Evolutionary conservation across 805 yeast genomes (phyloP).

Genomic region (Cyberlindnera xylosilytica): DNA sequence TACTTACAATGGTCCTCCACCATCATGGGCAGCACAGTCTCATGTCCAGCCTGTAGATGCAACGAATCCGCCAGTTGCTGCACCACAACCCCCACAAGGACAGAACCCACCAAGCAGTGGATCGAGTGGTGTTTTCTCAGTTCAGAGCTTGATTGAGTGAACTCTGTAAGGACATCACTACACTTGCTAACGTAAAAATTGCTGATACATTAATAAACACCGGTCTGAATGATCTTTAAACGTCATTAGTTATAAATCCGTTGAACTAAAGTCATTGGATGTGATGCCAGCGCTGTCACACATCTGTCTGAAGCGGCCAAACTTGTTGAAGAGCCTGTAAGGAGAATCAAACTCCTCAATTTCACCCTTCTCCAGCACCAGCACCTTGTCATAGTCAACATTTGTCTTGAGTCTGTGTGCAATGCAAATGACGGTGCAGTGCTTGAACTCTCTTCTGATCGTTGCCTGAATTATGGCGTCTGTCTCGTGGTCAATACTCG

Average conservation of each 20-base stretch:
- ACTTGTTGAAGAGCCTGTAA: constrained; percentile 33
- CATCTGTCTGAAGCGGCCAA: constrained; percentile 44
- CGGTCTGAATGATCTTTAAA: no score
- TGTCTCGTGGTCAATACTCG: constrained; percentile 71
- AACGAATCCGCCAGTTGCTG: no score
- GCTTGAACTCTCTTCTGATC: constrained; percentile 52
- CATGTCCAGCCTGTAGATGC: no score
- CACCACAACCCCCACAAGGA: not conserved
- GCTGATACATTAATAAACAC: no score
- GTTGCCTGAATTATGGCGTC: constrained; percentile 62
- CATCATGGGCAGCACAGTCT: no score
- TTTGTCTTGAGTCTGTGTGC: constrained; percentile 84
- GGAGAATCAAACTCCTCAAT: constrained; percentile 55
- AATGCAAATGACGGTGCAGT: constrained; percentile 70
- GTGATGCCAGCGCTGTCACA: constrained; percentile 9
- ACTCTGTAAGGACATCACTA: no score
- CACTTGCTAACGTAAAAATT: no score
- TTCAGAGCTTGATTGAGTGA: not conserved
- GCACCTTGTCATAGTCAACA: constrained; percentile 46
- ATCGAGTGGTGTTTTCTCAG: constrained; percentile 1
- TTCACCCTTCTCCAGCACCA: constrained; percentile 56
- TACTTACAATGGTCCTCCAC: no score
- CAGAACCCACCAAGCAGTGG: no score
- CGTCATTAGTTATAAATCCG: no score
- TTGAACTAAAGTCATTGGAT: constrained; percentile 2